phyloP scores from a whole-genome alignment of 495 filamentous ascomycete genomes.

The Glonium stellatum region DNA sequence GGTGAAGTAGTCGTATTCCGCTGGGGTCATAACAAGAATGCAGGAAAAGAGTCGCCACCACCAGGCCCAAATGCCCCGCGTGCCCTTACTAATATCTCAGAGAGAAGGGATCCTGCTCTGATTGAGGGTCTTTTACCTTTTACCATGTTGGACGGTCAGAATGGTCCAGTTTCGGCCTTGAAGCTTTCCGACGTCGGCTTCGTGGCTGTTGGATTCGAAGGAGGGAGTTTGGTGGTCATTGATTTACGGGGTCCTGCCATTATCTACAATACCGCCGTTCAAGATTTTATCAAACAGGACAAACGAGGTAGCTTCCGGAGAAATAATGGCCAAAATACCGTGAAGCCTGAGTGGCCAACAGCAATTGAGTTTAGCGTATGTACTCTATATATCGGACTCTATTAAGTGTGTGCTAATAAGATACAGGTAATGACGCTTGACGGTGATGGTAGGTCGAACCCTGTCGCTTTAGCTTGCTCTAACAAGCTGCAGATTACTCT shows the following conservation, averaged over 20 bases:
- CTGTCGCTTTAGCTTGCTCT: not conserved
- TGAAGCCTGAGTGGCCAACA: constrained; percentile 62
- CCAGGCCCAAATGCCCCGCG: constrained; percentile 46
- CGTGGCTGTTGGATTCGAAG: constrained; percentile 75
- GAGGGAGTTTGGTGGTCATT: constrained; percentile 68
- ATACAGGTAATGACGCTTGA: constrained; percentile 69
- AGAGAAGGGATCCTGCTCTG: constrained; percentile 68
- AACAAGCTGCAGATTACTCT: constrained; percentile 58
- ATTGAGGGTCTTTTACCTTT: constrained; percentile 77
- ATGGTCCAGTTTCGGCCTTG: constrained; percentile 69
- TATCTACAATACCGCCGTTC: constrained; percentile 65
- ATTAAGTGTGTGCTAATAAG: not conserved
- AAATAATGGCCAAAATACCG: constrained; percentile 41
- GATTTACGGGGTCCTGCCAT: constrained; percentile 83
- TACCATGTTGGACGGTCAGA: constrained; percentile 71
- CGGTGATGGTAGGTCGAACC: constrained; percentile 55
- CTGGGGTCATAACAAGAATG: constrained; percentile 70
- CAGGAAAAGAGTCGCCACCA: constrained; percentile 48
- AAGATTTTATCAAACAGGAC: constrained; percentile 59
- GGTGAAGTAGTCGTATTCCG: constrained; percentile 84
- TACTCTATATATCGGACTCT: too few relatives aligned
- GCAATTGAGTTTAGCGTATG: constrained; percentile 71
- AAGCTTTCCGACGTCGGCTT: constrained; percentile 88
- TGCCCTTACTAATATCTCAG: constrained; percentile 62
- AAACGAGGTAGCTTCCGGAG: constrained; percentile 64